Evolutionary conservation across 2,329 filamentous ascomycete genomes (phyloP), one percentile per base, ranked within the genome.

Genomic region (Pestalotiopsis sp.): DNA sequence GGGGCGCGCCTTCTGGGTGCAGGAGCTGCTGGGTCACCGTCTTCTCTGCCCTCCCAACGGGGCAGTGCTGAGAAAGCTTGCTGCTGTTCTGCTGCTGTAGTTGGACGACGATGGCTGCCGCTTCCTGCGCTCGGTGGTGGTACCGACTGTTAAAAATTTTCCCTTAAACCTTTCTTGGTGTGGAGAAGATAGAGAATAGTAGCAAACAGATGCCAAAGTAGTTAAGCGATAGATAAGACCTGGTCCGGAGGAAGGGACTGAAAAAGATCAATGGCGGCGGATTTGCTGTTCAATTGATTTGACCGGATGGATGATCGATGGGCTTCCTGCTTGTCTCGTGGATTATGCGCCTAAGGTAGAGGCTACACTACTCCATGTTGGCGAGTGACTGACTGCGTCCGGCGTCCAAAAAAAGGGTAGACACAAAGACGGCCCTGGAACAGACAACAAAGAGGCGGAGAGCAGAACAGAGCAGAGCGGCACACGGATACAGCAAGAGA

Each of bases 21-120:
- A 52, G 45, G 45, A n/a, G 45, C 17, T n/a, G 20, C 45, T 52
- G 45, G 45, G 45, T 52, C 45, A n/a, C 17, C 45, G 27, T 31
- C 27, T 31, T 31, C 6, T 31, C 36, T 36, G 64, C 52, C 49
- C 58, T 57, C 20, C 14, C 38, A 27, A 17, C 17, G 64, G 64
- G 64, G 64, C 64, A 58, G 64, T 66, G 64, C 64, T 66, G 52
- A 27, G 36, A 58, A 25, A 59, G 57, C 57, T 41, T 52, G 45
- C 45, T n/a, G 45, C 17, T 52, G 45, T 9, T 17, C 20, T 52
- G 61, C 41, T 64, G 61, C 38, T 64, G 45, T 27, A 14, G 23
- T 23, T 23, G 20, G 61, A 27, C 38, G 61, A 27, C 38, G 61
- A 63, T 63, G 31, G 31, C 61, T 63, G 38, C 36, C 45, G 45